Conservation (phyloP, 306 rosid species). For the Sesbania bispinosa region DNA sequence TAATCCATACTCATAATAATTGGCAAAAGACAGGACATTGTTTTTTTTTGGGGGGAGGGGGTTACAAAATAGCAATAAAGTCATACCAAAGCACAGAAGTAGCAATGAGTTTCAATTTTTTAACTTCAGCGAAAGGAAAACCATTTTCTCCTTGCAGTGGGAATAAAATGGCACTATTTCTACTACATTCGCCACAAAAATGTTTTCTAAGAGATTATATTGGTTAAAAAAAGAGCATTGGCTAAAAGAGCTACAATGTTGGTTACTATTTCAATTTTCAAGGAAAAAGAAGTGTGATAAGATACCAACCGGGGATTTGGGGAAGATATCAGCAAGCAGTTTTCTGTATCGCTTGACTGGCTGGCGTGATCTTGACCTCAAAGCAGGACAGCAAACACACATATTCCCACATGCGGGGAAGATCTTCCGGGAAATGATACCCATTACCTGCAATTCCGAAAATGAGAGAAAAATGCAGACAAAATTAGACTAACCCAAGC, state of each 20-base stretch:
- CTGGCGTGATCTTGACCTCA: slow-evolving; percentile 94
- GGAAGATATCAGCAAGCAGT: slow-evolving; percentile 84
- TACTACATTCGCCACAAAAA: not conserved
- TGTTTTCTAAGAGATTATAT: not conserved
- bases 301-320: slow-evolving; percentile 70
- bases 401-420: slow-evolving; percentile 94
- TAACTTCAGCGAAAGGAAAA: not conserved
- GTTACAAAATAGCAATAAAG: too few relatives aligned
- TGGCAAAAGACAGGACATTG: too few relatives aligned
- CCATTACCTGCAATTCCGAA: slow-evolving; percentile 63
- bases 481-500: slow-evolving; percentile 18
- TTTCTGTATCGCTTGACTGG: slow-evolving; percentile 96
- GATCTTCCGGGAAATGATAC: slow-evolving; percentile 81
- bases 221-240: not conserved
- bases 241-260: slow-evolving; percentile 1
- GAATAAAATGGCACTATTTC: not conserved
- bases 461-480: not conserved
- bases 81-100: not conserved
- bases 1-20: not conserved
- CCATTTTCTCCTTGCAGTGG: not conserved
- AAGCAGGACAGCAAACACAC: slow-evolving; percentile 97
- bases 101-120: slow-evolving; percentile 1
- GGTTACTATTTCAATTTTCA: not conserved
- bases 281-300: not conserved
- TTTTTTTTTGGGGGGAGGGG: too few relatives aligned